These are phyloP conservation scores for Paecilomyces formosus DNA, from an alignment of 2,329 filamentous ascomycete genomes.

Conservation along the genomic window DNA sequence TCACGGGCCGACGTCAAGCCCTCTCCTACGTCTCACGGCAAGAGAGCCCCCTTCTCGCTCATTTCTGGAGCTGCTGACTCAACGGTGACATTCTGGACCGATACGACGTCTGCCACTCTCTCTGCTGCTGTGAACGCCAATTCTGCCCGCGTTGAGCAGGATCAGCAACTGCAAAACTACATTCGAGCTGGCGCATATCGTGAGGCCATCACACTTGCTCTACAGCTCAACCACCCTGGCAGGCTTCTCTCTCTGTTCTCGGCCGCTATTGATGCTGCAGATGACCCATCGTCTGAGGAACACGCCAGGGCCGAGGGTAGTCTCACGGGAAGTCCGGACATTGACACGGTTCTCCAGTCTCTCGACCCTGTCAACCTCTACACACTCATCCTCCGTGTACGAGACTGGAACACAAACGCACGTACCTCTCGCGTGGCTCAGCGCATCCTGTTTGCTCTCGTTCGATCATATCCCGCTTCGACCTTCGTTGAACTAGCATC, in stretches of 20 bases:
- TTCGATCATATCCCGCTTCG: slow-evolving; percentile 72
- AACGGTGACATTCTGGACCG: slow-evolving; percentile 90
- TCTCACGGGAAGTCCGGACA: slow-evolving; percentile 44
- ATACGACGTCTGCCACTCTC: slow-evolving; percentile 77
- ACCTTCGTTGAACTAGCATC: slow-evolving; percentile 63
- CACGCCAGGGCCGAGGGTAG: slow-evolving; percentile 22
- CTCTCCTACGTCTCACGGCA: slow-evolving; percentile 14
- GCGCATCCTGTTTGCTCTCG: slow-evolving; percentile 69
- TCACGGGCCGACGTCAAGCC: slow-evolving; percentile 20
- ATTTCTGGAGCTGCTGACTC: slow-evolving; percentile 90
- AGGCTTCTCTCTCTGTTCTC: slow-evolving; percentile 79
- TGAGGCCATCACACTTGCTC: slow-evolving; percentile 82
- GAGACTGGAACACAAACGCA: slow-evolving; percentile 98
- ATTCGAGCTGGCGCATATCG: slow-evolving; percentile 82
- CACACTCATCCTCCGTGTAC: slow-evolving; percentile 67
- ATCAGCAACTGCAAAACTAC: slow-evolving; percentile 89
- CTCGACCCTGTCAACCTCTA: slow-evolving; percentile 83
- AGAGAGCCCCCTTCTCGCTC: slow-evolving; percentile 53
- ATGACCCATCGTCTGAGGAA: slow-evolving; percentile 44
- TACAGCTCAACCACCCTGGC: slow-evolving; percentile 90
- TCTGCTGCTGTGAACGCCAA: slow-evolving; percentile 65
- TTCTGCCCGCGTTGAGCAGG: slow-evolving; percentile 78
- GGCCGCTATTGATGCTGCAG: slow-evolving; percentile 66
- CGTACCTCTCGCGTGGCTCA: slow-evolving; percentile 80
- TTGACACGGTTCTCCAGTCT: slow-evolving; percentile 74